Conservation (phyloP, 129 eudicot species). For the Solidago caesia region DNA sequence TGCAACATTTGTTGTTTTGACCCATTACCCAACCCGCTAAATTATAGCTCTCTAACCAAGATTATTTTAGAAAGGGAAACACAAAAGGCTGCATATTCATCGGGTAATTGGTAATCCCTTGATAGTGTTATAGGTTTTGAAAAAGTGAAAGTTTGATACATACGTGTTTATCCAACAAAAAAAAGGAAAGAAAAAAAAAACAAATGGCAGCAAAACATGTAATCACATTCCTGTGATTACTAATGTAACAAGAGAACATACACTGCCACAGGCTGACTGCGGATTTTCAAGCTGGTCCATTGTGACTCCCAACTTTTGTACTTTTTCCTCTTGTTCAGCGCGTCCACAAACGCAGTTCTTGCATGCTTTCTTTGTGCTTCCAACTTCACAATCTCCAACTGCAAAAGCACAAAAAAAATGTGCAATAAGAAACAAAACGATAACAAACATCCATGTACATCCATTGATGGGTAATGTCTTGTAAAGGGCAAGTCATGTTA, state of each 20-base stretch:
- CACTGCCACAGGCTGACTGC: conserved; percentile 85
- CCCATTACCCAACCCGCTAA: no score
- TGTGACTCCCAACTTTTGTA: conserved; percentile 62
- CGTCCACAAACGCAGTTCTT: conserved; percentile 82
- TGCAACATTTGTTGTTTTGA: no score
- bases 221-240: not conserved
- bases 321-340: conserved; percentile 75
- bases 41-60: not conserved
- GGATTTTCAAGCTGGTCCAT: conserved; percentile 70
- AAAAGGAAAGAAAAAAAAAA: not conserved
- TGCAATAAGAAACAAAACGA: not conserved
- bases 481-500: not conserved
- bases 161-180: not conserved
- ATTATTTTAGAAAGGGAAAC: no score
- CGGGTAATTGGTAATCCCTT: no score
- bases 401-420: conserved; percentile 6
- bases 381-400: conserved; percentile 84
- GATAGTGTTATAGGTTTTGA: no score
- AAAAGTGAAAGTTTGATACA: not conserved
- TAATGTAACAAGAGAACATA: conserved; percentile 36
- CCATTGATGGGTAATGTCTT: not conserved
- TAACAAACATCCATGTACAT: not conserved
- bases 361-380: conserved; percentile 80
- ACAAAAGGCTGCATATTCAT: no score
- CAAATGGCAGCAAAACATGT: not conserved